A percentile compares a stretch with the other conserved stretches of the same genome.
phyloP scores from a whole-genome alignment of 1,284 basidiomycete genomes.

The Marasmius tenuissimus region DNA sequence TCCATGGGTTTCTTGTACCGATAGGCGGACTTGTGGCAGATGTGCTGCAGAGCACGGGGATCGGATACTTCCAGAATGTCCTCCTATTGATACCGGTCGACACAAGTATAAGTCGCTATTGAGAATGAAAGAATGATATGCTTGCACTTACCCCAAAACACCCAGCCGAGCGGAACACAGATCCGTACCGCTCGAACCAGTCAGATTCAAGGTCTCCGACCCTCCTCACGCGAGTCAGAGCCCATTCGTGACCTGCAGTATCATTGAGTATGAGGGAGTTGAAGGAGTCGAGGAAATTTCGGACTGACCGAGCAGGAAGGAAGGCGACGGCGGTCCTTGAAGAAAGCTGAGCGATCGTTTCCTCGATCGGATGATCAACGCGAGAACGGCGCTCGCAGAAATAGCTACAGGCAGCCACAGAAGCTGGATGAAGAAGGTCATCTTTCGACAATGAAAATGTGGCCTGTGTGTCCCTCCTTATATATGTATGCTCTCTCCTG shows the following conservation, averaged over 20 bases:
- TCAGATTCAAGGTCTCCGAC: slow-evolving; percentile 30
- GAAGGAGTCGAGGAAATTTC: background rate
- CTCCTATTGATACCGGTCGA: background rate
- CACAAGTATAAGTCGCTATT: background rate
- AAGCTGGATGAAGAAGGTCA: no score
- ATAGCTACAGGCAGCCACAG: no score
- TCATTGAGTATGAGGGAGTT: background rate
- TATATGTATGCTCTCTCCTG: no score
- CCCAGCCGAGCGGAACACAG: slow-evolving; percentile 24
- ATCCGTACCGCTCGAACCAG: slow-evolving; percentile 31
- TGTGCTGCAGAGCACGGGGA: background rate
- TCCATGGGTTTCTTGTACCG: background rate
- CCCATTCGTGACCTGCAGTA: slow-evolving; percentile 21
- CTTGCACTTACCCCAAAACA: slow-evolving; percentile 25
- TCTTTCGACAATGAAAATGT: no score
- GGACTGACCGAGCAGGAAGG: slow-evolving; percentile 7
- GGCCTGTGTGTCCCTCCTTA: no score
- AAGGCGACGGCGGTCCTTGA: slow-evolving; percentile 10
- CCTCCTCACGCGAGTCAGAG: slow-evolving; percentile 23
- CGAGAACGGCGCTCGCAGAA: background rate
- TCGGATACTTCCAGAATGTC: background rate
- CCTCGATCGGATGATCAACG: background rate
- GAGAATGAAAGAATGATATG: background rate
- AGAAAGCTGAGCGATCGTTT: slow-evolving; percentile 7
- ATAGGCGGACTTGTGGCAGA: background rate